Percentiles rank a stretch among this genome's conserved stretches.
phyloP scores from a whole-genome alignment of 2,329 filamentous ascomycete genomes.

The Neofusicoccum cordaticola region DNA sequence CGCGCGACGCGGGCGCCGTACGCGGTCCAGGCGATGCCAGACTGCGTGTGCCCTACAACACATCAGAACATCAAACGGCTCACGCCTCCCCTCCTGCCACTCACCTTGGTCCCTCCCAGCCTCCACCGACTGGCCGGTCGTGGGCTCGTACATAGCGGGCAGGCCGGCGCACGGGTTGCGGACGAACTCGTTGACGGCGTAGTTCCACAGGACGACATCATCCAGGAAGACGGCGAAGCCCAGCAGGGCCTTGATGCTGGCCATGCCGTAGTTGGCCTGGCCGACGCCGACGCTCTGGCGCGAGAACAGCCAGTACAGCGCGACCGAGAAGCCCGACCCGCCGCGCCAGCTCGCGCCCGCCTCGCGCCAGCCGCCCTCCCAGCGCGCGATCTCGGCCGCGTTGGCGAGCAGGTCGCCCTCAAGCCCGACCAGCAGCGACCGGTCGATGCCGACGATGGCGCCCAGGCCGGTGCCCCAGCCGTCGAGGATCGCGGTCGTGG shows the following conservation, averaged over 20 bases:
- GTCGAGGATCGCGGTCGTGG: constrained; percentile 37
- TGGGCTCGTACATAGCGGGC: constrained; percentile 27
- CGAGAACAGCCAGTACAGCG: constrained; percentile 44
- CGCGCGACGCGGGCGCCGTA: constrained; percentile 33
- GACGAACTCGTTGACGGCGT: constrained; percentile 37
- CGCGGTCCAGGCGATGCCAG: constrained; percentile 36
- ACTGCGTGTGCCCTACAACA: constrained; percentile 19
- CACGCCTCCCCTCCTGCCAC: too few relatives aligned
- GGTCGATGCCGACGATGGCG: constrained; percentile 35
- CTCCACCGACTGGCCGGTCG: constrained; percentile 38
- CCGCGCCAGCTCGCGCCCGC: constrained; percentile 34
- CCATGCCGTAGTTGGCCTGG: constrained; percentile 45
- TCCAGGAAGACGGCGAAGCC: constrained; percentile 43
- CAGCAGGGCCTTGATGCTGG: constrained; percentile 40
- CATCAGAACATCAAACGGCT: too few relatives aligned
- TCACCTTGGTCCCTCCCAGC: constrained; percentile 38
- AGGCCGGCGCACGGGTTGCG: constrained; percentile 39
- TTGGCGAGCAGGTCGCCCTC: constrained; percentile 44
- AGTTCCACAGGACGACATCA: constrained; percentile 42
- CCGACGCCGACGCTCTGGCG: constrained; percentile 39
- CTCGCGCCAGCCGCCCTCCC: constrained; percentile 43
- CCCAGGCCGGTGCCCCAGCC: constrained; percentile 35
- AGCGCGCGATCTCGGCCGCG: constrained; percentile 46
- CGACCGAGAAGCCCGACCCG: constrained; percentile 37
- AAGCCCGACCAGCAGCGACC: constrained; percentile 38